A percentile compares a stretch with the other conserved stretches of the same genome.
phyloP scores from a whole-genome alignment of 78 protist species.

The Dictyostelium firmibasis region DNA sequence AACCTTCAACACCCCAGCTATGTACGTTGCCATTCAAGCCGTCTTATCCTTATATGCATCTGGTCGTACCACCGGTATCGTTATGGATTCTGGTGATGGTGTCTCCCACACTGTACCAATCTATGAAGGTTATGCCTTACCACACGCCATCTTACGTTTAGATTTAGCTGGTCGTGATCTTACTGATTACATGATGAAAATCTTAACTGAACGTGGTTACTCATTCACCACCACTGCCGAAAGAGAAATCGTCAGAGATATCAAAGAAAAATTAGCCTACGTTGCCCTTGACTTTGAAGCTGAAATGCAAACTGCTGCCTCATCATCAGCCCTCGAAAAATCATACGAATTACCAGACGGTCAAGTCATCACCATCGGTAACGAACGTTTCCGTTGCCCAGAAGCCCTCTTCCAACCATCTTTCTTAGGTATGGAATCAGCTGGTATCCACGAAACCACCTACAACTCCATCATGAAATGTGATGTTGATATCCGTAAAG shows the following conservation, averaged over 20 bases:
- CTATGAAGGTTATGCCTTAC: conserved; percentile 89
- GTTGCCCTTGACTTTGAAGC: conserved; percentile 87
- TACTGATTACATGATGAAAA: conserved; percentile 94
- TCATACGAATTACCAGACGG: conserved; percentile 94
- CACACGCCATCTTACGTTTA: conserved; percentile 92
- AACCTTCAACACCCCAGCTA: conserved; percentile 93
- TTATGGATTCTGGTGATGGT: conserved; percentile 98
- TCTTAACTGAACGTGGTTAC: conserved; percentile 95
- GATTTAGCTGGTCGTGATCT: conserved; percentile 97
- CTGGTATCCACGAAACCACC: conserved; percentile 95
- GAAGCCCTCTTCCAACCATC: conserved; percentile 97
- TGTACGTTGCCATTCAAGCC: conserved; percentile 94
- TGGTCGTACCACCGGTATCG: conserved; percentile 96
- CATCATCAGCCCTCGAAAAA: conserved; percentile 87
- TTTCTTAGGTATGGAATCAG: conserved; percentile 93
- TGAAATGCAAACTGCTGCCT: conserved; percentile 90
- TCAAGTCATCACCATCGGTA: conserved; percentile 89
- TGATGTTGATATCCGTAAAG: conserved; percentile 93
- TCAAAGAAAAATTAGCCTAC: conserved; percentile 93
- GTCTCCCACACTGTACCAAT: conserved; percentile 96
- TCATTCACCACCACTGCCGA: conserved; percentile 93
- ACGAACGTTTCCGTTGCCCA: conserved; percentile 95
- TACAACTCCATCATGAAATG: conserved; percentile 94
- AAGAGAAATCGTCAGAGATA: conserved; percentile 88
- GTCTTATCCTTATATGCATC: conserved; percentile 95